Conservation (phyloP, 2,329 filamentous ascomycete genomes). For the Pseudogymnoascus sp. region DNA sequence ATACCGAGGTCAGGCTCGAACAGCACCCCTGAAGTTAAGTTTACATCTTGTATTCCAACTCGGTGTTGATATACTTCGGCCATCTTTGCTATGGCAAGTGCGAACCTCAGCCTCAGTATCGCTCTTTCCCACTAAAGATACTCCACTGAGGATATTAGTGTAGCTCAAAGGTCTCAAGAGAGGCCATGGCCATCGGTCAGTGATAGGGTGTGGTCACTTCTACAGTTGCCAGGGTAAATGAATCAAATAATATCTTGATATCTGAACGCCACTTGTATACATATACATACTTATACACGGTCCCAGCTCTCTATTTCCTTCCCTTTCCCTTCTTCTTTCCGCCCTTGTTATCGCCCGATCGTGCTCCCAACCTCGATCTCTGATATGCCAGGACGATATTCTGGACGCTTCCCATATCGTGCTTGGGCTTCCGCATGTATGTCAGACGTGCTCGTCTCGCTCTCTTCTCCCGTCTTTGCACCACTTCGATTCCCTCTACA, state of each 20-base stretch:
- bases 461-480: conserved; percentile 77
- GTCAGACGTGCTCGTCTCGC: conserved; percentile 81
- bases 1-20: neutral
- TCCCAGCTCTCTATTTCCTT: conserved; percentile 15
- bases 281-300: conserved; percentile 12
- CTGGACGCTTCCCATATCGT: conserved; percentile 82
- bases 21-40: neutral
- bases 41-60: neutral
- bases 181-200: neutral
- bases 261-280: conserved; percentile 2
- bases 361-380: conserved; percentile 41
- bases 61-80: neutral
- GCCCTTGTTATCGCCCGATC: conserved; percentile 18
- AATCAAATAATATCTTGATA: neutral
- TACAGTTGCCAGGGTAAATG: neutral
- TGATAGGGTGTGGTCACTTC: neutral
- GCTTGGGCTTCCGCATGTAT: conserved; percentile 81
- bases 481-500: conserved; percentile 84
- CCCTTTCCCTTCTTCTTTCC: conserved; percentile 22
- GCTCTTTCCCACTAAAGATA: neutral
- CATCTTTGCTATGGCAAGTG: neutral
- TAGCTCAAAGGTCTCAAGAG: neutral
- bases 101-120: neutral
- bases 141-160: neutral
- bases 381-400: conserved; percentile 64